Base-by-base conservation (phyloP, 345 rosid species). In the Corchorus capsularis region DNA sequence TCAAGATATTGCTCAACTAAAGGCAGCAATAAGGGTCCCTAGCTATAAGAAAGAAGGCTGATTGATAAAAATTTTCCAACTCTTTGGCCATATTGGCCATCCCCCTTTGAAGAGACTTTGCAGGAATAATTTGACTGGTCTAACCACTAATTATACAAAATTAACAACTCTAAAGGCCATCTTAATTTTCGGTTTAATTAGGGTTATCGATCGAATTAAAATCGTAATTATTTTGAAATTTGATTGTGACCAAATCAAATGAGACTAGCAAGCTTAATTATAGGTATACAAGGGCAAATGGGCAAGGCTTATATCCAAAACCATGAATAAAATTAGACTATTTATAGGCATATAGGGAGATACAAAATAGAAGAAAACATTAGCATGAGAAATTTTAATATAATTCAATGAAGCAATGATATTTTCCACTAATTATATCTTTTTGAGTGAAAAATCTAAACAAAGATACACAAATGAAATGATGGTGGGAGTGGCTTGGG, bases 401-500 rank as follows among this genome's bases (percentile, higher is more conserved):
- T 19, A 71, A 32, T 57, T 56, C 53, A 72, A 72, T 27, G 52
- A 72, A 19, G 67, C 22, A 60, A 73, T 73, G 56, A 73, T 73
- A 76, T 17, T 39, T 77, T 76, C 46, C 76, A 73, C 47, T 75
- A 37, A 55, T 27, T 27, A 27, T 27, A 27, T 54, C 60, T 47
- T 10, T 3, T 65, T 47, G 62, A 50, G 43, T 4, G 6, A 39
- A 19, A 61, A 76, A 59, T 41, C 43, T 22, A 66, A 35, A 53
- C 11, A 0, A 50, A n/a, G 57, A 69, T 69, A 77, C 41, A 47
- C 43, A 39, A 39, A 69, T 82, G 19, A 64, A 27, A 71, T 79
- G 85, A 78, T 81, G 84, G 59, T 77, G 76, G 76, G 72, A 64
- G 80, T 79, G 77, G 79, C 72, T 71, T 76, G 52, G 79, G 75